Percentiles rank a stretch among this genome's conserved stretches.
Conservation (phyloP, 768 basidiomycete genomes). For the Tylopilus subfusipes region DNA sequence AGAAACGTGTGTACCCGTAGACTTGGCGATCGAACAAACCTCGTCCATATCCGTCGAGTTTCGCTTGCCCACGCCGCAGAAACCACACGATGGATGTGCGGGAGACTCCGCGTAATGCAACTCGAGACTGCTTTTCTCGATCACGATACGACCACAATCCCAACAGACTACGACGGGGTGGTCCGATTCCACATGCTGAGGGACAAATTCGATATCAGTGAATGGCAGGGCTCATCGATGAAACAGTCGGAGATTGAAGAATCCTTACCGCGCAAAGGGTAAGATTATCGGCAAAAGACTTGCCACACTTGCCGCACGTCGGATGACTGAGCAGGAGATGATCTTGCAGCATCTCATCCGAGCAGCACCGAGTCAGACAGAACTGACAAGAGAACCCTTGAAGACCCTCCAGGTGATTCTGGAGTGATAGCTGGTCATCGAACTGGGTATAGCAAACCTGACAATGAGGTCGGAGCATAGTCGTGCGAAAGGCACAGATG, state of each 20-base stretch:
- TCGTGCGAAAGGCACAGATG: constrained; percentile 9
- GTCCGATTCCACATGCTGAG: constrained; percentile 22
- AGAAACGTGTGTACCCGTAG: constrained; percentile 2
- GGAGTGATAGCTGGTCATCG: constrained; percentile 15
- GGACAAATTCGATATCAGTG: background rate
- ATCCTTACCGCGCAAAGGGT: constrained; percentile 21
- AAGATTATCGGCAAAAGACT: constrained; percentile 17
- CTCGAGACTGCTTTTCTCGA: constrained; percentile 19
- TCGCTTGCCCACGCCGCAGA: constrained; percentile 19
- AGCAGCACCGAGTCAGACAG: constrained; percentile 22
- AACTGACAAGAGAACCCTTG: constrained; percentile 17
- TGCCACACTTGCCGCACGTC: constrained; percentile 21
- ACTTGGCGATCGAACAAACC: constrained; percentile 11
- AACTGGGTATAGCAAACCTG: constrained; percentile 22
- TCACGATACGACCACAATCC: constrained; percentile 27
- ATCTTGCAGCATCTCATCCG: constrained; percentile 24
- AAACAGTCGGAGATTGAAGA: background rate
- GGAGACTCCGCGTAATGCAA: constrained; percentile 23
- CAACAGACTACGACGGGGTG: constrained; percentile 29
- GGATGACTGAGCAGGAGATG: constrained; percentile 23
- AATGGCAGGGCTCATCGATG: background rate
- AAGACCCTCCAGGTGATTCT: constrained; percentile 16
- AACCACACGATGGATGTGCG: constrained; percentile 19
- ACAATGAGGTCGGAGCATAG: constrained; percentile 19
- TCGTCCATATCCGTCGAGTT: constrained; percentile 16